Evolutionary conservation across 2,329 filamentous ascomycete species (phyloP).

Genomic region (Aciculosporium take): DNA sequence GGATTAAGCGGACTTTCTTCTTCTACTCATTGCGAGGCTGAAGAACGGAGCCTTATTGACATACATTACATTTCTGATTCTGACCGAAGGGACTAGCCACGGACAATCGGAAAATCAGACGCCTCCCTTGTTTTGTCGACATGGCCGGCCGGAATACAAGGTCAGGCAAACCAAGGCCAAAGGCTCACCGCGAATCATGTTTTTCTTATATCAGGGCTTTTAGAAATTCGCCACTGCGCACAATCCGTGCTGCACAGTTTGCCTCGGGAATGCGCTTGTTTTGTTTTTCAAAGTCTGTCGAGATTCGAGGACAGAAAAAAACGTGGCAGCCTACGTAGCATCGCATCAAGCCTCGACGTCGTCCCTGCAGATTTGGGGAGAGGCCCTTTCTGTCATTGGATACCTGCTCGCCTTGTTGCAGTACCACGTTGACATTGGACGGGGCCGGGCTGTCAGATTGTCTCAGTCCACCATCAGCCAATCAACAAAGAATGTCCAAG

Average conservation of each 20-base stretch:
- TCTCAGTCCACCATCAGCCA: neutral
- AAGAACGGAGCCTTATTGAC: too few species aligned
- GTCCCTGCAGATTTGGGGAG: neutral
- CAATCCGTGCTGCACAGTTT: too few species aligned
- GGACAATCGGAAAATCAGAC: too few species aligned
- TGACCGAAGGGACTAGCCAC: neutral
- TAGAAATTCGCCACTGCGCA: neutral
- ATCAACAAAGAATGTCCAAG: slow-evolving; percentile 9
- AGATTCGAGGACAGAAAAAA: neutral
- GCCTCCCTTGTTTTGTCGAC: neutral
- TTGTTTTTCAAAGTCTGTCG: neutral
- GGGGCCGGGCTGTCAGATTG: neutral
- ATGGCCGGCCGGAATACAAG: slow-evolving; percentile 5
- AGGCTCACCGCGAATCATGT: neutral
- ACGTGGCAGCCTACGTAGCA: slow-evolving; percentile 5
- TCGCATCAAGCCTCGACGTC: slow-evolving; percentile 1
- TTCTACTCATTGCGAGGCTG: too few species aligned
- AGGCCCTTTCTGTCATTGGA: neutral
- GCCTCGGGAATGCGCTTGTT: neutral
- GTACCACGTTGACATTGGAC: neutral
- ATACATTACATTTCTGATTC: neutral
- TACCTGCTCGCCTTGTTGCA: neutral
- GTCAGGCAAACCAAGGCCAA: neutral
- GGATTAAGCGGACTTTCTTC: too few species aligned
- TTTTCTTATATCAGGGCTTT: slow-evolving; percentile 1